Base-by-base conservation (phyloP, 805 yeast genomes). In the Candida rishiriensis region DNA sequence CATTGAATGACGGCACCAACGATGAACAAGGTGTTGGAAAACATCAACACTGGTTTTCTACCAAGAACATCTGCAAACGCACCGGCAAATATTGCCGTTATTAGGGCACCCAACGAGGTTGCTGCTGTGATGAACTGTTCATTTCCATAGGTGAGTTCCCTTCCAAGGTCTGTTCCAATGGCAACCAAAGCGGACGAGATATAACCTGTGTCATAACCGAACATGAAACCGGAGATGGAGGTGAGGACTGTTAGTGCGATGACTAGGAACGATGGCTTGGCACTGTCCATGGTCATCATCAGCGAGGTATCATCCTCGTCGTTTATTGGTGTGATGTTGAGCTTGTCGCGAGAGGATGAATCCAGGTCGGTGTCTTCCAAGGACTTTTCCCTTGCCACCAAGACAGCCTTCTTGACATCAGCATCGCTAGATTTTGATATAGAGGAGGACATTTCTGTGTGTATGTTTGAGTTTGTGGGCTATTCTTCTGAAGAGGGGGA, bases 171-270 rank as follows among this genome's bases (percentile, higher is more conserved):
- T 5, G 80, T 77, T 11, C 90, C 89, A 39, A 91, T 81, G 32
- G 89, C 80, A 16, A 90, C 96, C 56, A 91, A 72, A 0, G 97
- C 97, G 15, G 95, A 83, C 3, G 98, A 91, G 35, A 91, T 90
- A 66, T 91, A 91, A 54, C 98, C 98, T 1, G 98, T 91, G 64
- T 91, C 99, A 60, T 91, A 91, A 54, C 99, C 99, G 66, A 91
- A 91, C 88, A 91, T 80, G 66, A 90, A 88, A 1, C 98, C 98
- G 0, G 97, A 89, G 50, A 91, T 83, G 8, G 97, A 89, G 0
- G 97, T 80, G 26, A 82, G 81, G 40, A 82, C 70, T 0, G 96
- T 86, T 41, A 89, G 65, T 26, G 77, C 65, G 18, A 88, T 68
- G 40, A 89, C 88, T 56, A 86, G 66, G 8, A 71, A 65, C 10